A percentile compares a stretch with the other conserved stretches of the same genome.
These are phyloP conservation scores for Lodderomyces theae DNA, from an alignment of 1,139 yeast genomes.

Conservation along the genomic window DNA sequence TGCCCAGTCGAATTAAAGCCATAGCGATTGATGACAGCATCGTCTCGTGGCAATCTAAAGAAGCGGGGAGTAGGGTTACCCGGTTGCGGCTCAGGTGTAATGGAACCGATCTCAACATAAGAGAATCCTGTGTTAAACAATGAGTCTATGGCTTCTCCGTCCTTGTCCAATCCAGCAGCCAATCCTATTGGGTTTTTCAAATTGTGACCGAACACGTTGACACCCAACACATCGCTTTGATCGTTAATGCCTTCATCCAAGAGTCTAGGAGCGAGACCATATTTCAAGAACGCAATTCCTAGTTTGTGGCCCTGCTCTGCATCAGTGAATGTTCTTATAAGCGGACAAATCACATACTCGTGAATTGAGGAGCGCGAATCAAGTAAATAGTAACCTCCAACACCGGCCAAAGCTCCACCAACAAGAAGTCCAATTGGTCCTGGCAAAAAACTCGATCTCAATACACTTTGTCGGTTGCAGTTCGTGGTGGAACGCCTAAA, in stretches of 20 bases:
- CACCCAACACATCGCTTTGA: conserved; percentile 54
- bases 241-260: conserved; percentile 43
- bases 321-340: conserved; percentile 65
- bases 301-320: conserved; percentile 83
- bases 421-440: conserved; percentile 22
- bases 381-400: conserved; percentile 41
- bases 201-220: conserved; percentile 60
- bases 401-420: conserved; percentile 27
- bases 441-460: conserved; percentile 29
- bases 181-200: conserved; percentile 81
- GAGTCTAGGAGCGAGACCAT: conserved; percentile 65
- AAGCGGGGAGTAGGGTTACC: conserved; percentile 92
- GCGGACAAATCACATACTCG: conserved; percentile 76
- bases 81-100: conserved; percentile 90
- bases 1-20: conserved; percentile 96
- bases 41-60: conserved; percentile 79
- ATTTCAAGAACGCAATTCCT: conserved; percentile 68
- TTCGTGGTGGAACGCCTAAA: not conserved
- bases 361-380: conserved; percentile 85
- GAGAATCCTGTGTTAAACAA: conserved; percentile 78
- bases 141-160: conserved; percentile 90
- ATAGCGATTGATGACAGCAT: conserved; percentile 88
- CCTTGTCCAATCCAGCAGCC: conserved; percentile 95
- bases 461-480: conserved; percentile 2
- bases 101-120: conserved; percentile 89